phyloP scores from a whole-genome alignment of 75 land plant species.

The Larix kaempferi region DNA sequence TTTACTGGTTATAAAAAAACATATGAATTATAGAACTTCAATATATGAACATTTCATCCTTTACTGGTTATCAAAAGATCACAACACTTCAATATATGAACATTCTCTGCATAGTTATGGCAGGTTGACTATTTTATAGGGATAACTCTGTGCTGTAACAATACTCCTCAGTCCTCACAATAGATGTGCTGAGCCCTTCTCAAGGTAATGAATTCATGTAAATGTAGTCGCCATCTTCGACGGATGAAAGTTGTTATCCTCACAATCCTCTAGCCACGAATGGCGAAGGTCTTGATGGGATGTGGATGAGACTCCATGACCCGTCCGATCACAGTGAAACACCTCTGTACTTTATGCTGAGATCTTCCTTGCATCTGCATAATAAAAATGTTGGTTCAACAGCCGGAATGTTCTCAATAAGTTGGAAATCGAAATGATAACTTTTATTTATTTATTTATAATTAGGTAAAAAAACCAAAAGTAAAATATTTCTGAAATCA shows the following conservation, averaged over 20 bases:
- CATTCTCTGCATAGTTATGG: neutral
- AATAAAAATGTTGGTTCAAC: too few species aligned
- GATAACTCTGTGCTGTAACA: neutral
- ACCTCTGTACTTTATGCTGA: neutral
- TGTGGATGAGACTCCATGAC: too few species aligned
- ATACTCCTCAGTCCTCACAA: neutral
- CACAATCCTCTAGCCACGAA: neutral
- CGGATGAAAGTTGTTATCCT: neutral
- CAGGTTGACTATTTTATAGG: neutral
- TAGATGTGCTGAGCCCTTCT: neutral
- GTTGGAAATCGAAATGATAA: too few species aligned
- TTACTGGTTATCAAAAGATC: too few species aligned
- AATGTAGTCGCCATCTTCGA: neutral
- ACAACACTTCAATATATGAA: neutral
- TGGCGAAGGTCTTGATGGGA: neutral
- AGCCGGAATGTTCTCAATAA: too few species aligned
- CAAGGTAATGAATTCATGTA: neutral
- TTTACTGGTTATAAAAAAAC: too few species aligned
- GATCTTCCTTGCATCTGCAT: neutral
- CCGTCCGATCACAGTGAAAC: neutral
- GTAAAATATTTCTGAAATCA: too few species aligned
- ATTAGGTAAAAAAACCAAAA: too few species aligned
- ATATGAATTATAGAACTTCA: neutral
- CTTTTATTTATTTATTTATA: too few species aligned
- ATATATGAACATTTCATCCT: neutral